phyloP scores from a whole-genome alignment of 2,329 filamentous ascomycete species.

The Fusarium sp. region DNA sequence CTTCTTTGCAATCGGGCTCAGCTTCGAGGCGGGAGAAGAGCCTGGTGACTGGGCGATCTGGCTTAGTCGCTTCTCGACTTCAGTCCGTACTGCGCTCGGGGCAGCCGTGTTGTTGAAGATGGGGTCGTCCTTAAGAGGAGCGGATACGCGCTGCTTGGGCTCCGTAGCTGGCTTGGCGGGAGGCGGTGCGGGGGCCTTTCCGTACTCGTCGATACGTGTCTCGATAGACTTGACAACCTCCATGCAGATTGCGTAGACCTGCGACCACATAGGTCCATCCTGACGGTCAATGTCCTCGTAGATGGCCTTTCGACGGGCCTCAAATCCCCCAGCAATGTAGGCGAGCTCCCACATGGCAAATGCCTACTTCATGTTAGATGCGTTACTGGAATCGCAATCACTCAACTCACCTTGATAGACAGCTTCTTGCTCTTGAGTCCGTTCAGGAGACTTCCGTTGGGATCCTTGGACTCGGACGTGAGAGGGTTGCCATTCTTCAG shows the following conservation, averaged over 20 bases:
- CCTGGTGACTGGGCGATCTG: slow-evolving; percentile 61
- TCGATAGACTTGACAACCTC: slow-evolving; percentile 76
- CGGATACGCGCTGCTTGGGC: slow-evolving; percentile 51
- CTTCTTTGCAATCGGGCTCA: slow-evolving; percentile 65
- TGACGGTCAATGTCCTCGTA: slow-evolving; percentile 89
- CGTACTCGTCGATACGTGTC: slow-evolving; percentile 72
- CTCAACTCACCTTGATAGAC: slow-evolving; percentile 71
- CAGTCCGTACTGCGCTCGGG: slow-evolving; percentile 54
- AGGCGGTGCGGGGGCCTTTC: slow-evolving; percentile 56
- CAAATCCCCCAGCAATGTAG: slow-evolving; percentile 80
- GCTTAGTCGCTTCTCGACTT: slow-evolving; percentile 60
- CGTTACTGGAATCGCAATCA: not conserved
- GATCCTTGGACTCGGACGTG: slow-evolving; percentile 87
- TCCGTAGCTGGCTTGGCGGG: slow-evolving; percentile 47
- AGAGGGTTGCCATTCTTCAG: slow-evolving; percentile 87
- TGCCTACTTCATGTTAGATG: slow-evolving; percentile 58
- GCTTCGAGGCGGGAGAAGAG: slow-evolving; percentile 59
- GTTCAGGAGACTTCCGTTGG: slow-evolving; percentile 88
- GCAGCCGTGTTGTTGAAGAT: slow-evolving; percentile 57
- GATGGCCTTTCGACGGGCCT: slow-evolving; percentile 81
- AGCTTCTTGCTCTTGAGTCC: slow-evolving; percentile 88
- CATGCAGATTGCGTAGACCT: slow-evolving; percentile 78
- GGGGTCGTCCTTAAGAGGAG: slow-evolving; percentile 58
- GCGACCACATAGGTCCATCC: slow-evolving; percentile 83
- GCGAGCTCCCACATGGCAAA: slow-evolving; percentile 94